Evolutionary conservation across 73 alveolate species (phyloP).

Genomic region (Paramecium primaurelia): DNA sequence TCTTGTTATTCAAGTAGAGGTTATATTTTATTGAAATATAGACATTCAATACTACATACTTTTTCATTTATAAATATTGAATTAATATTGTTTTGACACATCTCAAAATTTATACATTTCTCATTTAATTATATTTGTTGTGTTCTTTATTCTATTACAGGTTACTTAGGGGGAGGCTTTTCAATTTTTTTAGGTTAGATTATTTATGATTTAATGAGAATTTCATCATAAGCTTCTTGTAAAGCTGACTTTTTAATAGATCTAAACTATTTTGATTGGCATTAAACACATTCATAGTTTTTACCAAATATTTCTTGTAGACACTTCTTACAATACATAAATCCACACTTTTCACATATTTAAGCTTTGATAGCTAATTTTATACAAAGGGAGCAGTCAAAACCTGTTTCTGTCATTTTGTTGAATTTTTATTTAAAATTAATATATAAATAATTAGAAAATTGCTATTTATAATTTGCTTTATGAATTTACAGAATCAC

Average conservation of each 20-base stretch:
- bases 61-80: not conserved
- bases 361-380: not conserved
- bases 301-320: not conserved
- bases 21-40: not conserved
- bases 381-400: not conserved
- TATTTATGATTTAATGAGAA: not conserved
- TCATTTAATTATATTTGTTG: not conserved
- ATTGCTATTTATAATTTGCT: not conserved
- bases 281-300: not conserved
- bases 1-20: not conserved
- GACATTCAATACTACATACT: conserved; percentile 21
- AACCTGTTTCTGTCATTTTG: conserved; percentile 26
- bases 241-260: not conserved
- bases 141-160: not conserved
- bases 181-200: not conserved
- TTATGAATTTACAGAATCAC: not conserved
- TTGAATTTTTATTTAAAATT: not conserved
- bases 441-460: not conserved
- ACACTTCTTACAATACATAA: not conserved
- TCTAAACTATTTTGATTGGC: not conserved
- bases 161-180: not conserved
- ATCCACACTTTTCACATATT: not conserved
- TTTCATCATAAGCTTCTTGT: not conserved
- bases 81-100: not conserved
- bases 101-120: not conserved